Base-by-base conservation (phyloP, 2,329 filamentous ascomycete species). In the Elsinoe perseae region DNA sequence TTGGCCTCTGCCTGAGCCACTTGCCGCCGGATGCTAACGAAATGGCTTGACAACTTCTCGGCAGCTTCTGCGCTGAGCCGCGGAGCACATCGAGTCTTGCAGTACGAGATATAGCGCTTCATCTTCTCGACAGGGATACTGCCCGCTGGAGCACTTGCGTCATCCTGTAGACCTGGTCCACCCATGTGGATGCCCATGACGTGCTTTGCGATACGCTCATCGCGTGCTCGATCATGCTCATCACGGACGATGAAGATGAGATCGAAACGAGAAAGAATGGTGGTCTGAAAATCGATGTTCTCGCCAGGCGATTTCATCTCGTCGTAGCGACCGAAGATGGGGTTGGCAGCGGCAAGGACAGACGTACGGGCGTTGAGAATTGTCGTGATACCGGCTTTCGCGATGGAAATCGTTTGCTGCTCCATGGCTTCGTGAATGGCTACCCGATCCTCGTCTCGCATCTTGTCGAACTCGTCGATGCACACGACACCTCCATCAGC, bases 371-470 rank as follows among this genome's bases (percentile, higher is more conserved):
- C 91, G 66, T 98, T 98, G 54, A 98, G 81, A 61, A 98, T 97
- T 0, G 93, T 98, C 0, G 93, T 98, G 68, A 98, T 98, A 65
- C 93, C 93, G 0, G 93, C 93, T 74, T 98, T 97, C 61, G 93
- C 93, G 64, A 98, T 97, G 9, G 93, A 97, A 59, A 98, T 98
- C 0, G 93, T 98, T 72, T 98, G 93, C 74, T 98, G 93, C 70
- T 98, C 93, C 93, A 98, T 98, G 58, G 93, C 93, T 80, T 98
- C 93, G 78, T 98, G 93, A 63, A 98, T 98, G 1, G 93, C 93
- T 5, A 97, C 93, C 64, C 93, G 82, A 65, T 98, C 93, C 71
- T 98, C 93, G 68, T 98, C 93, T 60, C 93, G 82, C 93, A 98
- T 98, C 78, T 98, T 98, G 76, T 98, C 93, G 68, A 98, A 98